phyloP scores from a whole-genome alignment of 768 basidiomycete species.

The Tremella mesenterica region DNA sequence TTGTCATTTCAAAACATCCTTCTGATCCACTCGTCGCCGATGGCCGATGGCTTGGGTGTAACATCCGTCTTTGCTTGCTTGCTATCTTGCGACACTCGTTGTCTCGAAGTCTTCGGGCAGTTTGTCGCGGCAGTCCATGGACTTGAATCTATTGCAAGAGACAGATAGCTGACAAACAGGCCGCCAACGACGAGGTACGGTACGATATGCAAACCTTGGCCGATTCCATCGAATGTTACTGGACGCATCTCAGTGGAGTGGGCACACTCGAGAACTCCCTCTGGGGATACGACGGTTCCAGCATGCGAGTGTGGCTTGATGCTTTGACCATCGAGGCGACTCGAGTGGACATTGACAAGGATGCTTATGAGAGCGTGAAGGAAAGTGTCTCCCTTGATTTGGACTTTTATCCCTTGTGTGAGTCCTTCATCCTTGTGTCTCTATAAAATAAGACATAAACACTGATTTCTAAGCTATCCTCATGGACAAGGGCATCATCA shows the following conservation, averaged over 20 bases:
- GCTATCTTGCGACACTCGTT: no score
- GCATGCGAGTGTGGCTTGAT: constrained; percentile 89
- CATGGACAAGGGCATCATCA: constrained; percentile 98
- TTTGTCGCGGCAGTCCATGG: no score
- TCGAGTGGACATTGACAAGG: constrained; percentile 46
- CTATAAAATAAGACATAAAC: constrained; percentile 11
- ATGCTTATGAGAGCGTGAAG: constrained; percentile 56
- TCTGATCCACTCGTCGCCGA: background rate
- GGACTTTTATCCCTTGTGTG: constrained; percentile 93
- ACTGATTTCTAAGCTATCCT: constrained; percentile 88
- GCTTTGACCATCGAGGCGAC: constrained; percentile 77
- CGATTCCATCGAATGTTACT: constrained; percentile 95
- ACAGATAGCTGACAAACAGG: constrained; percentile 51
- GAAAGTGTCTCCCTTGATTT: constrained; percentile 88
- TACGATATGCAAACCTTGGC: constrained; percentile 97
- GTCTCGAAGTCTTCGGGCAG: no score
- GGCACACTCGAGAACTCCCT: constrained; percentile 89
- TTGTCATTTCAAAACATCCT: no score
- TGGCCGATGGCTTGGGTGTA: no score
- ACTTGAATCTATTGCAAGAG: no score
- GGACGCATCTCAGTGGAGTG: constrained; percentile 93
- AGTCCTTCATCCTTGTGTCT: constrained; percentile 18
- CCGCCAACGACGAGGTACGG: constrained; percentile 61
- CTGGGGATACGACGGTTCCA: constrained; percentile 90
- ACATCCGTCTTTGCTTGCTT: no score